Conservation (phyloP, 306 rosid species). For the Rosa persica region DNA sequence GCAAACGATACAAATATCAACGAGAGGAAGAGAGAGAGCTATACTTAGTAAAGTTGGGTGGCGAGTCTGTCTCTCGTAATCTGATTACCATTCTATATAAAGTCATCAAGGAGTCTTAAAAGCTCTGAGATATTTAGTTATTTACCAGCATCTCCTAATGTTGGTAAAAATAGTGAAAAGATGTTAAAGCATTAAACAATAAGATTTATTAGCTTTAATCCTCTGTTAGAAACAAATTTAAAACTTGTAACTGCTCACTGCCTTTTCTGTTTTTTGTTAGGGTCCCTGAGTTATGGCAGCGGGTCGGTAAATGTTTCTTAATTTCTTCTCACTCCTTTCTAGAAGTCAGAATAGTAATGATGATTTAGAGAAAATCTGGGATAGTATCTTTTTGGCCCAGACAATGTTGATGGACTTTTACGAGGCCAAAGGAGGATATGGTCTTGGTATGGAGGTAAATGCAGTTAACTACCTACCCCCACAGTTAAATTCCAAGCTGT, state of each 20-base stretch:
- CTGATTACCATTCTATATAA: conserved; percentile 10
- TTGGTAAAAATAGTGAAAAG: background rate
- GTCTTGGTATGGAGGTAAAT: background rate
- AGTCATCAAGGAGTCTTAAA: conserved; percentile 14
- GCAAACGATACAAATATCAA: background rate
- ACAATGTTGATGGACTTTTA: background rate
- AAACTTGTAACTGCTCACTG: conserved; percentile 8
- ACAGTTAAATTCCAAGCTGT: background rate
- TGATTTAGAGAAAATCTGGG: background rate
- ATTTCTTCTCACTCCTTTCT: background rate
- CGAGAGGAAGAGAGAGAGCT: background rate
- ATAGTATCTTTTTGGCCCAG: background rate
- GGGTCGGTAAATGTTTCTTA: background rate
- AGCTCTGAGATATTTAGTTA: background rate
- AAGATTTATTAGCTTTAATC: conserved; percentile 25
- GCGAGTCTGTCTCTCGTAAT: background rate
- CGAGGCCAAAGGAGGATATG: background rate
- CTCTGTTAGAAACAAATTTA: conserved; percentile 12
- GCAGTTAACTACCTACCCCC: background rate
- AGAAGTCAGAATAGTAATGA: background rate
- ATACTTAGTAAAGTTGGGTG: background rate
- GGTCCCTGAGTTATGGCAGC: background rate
- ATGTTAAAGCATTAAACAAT: background rate
- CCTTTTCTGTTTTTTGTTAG: background rate
- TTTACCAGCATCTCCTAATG: background rate